These are phyloP conservation scores for Circinella umbellata DNA, from an alignment of 371 early-diverging fungal genomes.

Conservation along the genomic window DNA sequence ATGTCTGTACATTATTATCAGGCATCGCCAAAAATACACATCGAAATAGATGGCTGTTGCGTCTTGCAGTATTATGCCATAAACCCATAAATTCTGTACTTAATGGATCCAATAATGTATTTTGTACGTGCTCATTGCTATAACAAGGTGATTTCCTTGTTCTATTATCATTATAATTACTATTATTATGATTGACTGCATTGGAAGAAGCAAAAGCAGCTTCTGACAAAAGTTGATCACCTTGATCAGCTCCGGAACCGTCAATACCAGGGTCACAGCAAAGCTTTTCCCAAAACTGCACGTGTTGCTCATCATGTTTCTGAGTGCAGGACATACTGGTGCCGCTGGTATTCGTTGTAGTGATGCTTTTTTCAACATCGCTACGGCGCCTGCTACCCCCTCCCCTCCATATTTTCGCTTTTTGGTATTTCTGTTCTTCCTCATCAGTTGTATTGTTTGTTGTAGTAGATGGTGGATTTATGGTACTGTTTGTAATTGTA, in stretches of 20 bases:
- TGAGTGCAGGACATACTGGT: background rate
- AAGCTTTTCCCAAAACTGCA: constrained; percentile 29
- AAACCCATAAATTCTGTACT: constrained; percentile 47
- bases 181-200: too few species aligned
- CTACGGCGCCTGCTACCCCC: background rate
- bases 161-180: too few species aligned
- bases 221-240: background rate
- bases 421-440: background rate
- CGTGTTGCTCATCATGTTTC: constrained; percentile 11
- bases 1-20: constrained; percentile 69
- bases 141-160: too few species aligned
- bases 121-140: background rate
- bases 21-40: constrained; percentile 71
- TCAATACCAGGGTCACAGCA: constrained; percentile 27
- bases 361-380: background rate
- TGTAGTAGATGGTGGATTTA: too few species aligned
- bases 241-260: background rate
- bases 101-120: constrained; percentile 56
- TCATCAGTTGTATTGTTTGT: too few species aligned
- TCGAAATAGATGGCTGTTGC: constrained; percentile 62
- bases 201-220: background rate
- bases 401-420: background rate
- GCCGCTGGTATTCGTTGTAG: background rate
- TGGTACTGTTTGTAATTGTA: too few species aligned
- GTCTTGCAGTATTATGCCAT: constrained; percentile 58